A percentile compares a stretch with the other conserved stretches of the same genome.
Evolutionary conservation across 148 eudicot genomes (phyloP).

Genomic region (Camellia lanceoleosa): DNA sequence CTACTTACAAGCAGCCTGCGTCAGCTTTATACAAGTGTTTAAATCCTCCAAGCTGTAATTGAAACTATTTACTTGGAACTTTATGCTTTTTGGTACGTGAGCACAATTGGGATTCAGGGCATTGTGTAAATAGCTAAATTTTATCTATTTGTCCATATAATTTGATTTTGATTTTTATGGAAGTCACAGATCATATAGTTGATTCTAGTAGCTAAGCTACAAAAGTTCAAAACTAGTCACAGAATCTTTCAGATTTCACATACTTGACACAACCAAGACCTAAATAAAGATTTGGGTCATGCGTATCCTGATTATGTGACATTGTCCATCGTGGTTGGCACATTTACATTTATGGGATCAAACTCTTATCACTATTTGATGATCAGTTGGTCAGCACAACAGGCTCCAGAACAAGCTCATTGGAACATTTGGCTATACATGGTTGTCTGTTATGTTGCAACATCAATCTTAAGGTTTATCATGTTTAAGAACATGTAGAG

Average conservation of each 20-base stretch:
- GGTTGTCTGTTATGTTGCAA: neutral
- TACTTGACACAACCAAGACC: neutral
- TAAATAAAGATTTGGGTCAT: neutral
- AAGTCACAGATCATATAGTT: neutral
- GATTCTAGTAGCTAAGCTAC: neutral
- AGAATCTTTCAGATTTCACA: neutral
- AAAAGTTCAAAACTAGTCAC: neutral
- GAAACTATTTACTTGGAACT: constrained; percentile 8
- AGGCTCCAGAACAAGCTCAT: neutral
- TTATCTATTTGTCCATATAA: neutral
- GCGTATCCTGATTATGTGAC: neutral
- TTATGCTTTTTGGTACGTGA: neutral
- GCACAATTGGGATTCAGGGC: neutral
- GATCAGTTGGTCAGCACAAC: neutral
- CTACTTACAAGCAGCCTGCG: constrained; percentile 72
- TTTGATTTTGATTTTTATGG: neutral
- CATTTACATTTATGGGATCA: too few species aligned
- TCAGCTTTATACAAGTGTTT: constrained; percentile 76
- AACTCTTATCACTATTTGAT: too few species aligned
- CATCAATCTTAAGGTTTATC: neutral
- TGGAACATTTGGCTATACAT: neutral
- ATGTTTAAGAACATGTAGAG: too few species aligned
- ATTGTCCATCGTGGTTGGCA: neutral
- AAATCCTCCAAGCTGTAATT: constrained; percentile 90
- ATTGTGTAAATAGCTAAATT: neutral